Percentiles rank a stretch among this genome's conserved stretches.
These are phyloP conservation scores for Lomentospora prolificans DNA, from an alignment of 2,329 filamentous ascomycete genomes.

Conservation along the genomic window DNA sequence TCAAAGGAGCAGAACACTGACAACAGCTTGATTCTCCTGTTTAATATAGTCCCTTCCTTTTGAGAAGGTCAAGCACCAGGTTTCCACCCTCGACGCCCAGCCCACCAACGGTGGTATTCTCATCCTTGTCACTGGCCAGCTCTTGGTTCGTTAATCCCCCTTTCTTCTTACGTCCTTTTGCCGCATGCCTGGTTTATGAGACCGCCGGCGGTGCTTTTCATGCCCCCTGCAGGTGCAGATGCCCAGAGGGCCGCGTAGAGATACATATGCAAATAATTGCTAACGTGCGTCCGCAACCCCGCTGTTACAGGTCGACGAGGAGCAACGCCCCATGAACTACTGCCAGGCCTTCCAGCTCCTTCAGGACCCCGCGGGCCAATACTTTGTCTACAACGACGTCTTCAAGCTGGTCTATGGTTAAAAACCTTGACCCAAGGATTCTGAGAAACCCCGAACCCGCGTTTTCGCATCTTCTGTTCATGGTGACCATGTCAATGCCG, in stretches of 20 bases:
- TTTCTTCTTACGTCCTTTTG: neutral
- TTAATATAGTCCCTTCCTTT: conserved; percentile 67
- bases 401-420: conserved; percentile 78
- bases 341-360: conserved; percentile 80
- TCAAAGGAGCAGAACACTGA: too few relatives aligned
- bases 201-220: too few relatives aligned
- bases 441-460: neutral
- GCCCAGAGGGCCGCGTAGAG: neutral
- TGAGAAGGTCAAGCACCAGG: conserved; percentile 67
- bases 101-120: conserved; percentile 66
- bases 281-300: neutral
- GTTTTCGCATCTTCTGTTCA: neutral
- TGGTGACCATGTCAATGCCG: neutral
- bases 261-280: neutral
- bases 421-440: neutral
- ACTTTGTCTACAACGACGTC: conserved; percentile 88
- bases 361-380: conserved; percentile 55
- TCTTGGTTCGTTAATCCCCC: conserved; percentile 53
- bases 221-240: neutral
- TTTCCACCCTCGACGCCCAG: conserved; percentile 74
- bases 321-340: conserved; percentile 82
- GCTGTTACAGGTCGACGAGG: conserved; percentile 63
- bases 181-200: neutral
- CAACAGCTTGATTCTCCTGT: neutral
- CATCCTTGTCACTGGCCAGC: conserved; percentile 78